Conservation (phyloP, 257 asterid genomes). For the Solanum rostratum region DNA sequence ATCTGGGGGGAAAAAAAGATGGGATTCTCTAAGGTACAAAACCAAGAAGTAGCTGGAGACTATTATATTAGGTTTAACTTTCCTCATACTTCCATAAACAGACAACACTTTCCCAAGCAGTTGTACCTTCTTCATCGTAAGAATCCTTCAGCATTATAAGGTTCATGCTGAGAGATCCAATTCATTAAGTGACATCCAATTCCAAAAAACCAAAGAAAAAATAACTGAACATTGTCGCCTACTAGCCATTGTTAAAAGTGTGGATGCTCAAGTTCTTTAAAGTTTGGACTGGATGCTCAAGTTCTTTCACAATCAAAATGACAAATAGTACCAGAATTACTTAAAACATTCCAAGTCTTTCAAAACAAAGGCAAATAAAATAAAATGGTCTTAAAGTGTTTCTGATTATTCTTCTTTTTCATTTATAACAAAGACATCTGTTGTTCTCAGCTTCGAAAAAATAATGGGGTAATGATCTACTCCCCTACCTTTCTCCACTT, state of each 20-base stretch:
- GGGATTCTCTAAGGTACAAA: background rate
- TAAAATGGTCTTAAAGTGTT: background rate
- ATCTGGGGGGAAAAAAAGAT: background rate
- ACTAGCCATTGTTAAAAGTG: background rate
- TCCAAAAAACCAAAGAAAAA: background rate
- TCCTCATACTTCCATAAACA: background rate
- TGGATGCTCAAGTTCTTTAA: background rate
- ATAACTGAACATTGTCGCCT: background rate
- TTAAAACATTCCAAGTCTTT: background rate
- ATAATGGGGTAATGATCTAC: background rate
- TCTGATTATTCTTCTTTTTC: background rate
- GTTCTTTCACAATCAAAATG: background rate
- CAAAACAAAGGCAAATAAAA: background rate
- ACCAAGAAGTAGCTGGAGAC: background rate
- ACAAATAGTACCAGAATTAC: background rate
- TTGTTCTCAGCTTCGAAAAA: background rate
- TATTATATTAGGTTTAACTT: background rate
- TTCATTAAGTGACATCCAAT: background rate
- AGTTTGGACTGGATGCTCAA: background rate
- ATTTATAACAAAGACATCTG: background rate
- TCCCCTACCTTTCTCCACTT: background rate
- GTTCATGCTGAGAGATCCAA: background rate
- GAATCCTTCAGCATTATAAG: background rate
- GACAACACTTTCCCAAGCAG: background rate
- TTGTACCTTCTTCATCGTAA: background rate